Evolutionary conservation across 2,329 filamentous ascomycete species (phyloP), one percentile per base, ranked within the genome.

Genomic region (Leptographium lundbergii): DNA sequence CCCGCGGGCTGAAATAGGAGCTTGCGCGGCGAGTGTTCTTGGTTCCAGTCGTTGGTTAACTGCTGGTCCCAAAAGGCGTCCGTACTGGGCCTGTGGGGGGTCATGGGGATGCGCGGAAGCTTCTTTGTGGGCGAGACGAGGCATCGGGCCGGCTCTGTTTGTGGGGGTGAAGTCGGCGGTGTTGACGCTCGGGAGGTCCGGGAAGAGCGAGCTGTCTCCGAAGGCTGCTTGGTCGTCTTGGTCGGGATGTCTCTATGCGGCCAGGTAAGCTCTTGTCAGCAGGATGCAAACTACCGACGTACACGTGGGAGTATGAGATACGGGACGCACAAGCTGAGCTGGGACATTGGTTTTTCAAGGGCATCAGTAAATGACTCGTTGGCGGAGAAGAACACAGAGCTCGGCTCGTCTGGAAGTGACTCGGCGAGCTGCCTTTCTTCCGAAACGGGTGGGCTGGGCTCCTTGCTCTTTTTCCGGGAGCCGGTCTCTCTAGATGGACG

Each of bases 41-140:
- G 82, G 61, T 85, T 84, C 82, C 82, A 86, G 51, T 81, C 78
- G 64, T 86, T 80, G 27, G 83, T 74, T 19, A 80, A 69, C 14
- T 79, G 78, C 61, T 80, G 78, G 57, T 74, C 74, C 84, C 83
- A 86, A 65, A 85, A 86, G 7, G 72, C 72, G 61, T 85, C 82
- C 47, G 76, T 76, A 57, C 71, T 79, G 25, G 77, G 76, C 29
- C 74, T 71, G 60, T 84, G 76, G 3, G 80, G 79, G 1, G 80
- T 80, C 42, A 72, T 71, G 2, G 81, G 81, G 48, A 85, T 81
- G 0, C 71, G 70, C 3, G 66, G 58, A 1, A 71, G 64, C 58
- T 70, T 73, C 57, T 68, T 71, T 48, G 59, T 65, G 7, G 71
- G 70, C 7, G 70, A 71, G 42, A 67, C 58, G 7, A 72, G 67